A percentile compares a stretch with the other conserved stretches of the same genome.
phyloP scores from a whole-genome alignment of 1,139 yeast species.

The Zygosaccharomyces pseudobailii region DNA sequence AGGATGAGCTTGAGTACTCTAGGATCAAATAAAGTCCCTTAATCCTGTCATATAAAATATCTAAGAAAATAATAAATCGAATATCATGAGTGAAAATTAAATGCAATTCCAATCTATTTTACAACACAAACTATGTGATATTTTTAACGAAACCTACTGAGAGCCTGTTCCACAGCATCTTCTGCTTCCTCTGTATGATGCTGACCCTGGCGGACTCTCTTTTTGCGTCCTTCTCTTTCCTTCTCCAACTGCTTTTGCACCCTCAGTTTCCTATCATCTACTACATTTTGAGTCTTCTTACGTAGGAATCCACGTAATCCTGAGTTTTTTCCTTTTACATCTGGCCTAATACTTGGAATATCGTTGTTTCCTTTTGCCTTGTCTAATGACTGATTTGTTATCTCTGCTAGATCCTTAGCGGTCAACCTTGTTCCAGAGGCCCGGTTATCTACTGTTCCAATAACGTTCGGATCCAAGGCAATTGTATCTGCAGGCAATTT shows the following conservation, averaged over 20 bases:
- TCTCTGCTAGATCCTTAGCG: slow-evolving; percentile 52
- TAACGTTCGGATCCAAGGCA: slow-evolving; percentile 78
- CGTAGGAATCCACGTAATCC: slow-evolving; percentile 75
- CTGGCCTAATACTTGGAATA: slow-evolving; percentile 50
- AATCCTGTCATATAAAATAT: slow-evolving; percentile 3
- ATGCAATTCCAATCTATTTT: background rate
- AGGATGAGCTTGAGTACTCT: slow-evolving; percentile 30
- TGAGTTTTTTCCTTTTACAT: slow-evolving; percentile 75
- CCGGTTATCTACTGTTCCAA: slow-evolving; percentile 78
- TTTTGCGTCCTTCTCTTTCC: slow-evolving; percentile 70
- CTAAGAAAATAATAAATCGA: background rate
- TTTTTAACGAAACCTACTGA: slow-evolving; percentile 29
- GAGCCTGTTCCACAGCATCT: slow-evolving; percentile 34
- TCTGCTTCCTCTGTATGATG: slow-evolving; percentile 39
- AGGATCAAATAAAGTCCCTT: slow-evolving; percentile 1
- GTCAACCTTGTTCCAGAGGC: slow-evolving; percentile 60
- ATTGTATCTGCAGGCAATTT: slow-evolving; percentile 92
- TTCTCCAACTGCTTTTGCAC: slow-evolving; percentile 69
- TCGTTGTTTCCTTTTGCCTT: slow-evolving; percentile 38
- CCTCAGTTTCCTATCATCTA: slow-evolving; percentile 81
- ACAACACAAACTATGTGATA: background rate
- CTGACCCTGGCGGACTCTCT: slow-evolving; percentile 47
- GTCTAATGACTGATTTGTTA: slow-evolving; percentile 39
- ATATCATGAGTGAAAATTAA: background rate
- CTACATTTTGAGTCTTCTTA: slow-evolving; percentile 79